Evolutionary conservation across 805 yeast species (phyloP).

Genomic region (Candida ponderosae): DNA sequence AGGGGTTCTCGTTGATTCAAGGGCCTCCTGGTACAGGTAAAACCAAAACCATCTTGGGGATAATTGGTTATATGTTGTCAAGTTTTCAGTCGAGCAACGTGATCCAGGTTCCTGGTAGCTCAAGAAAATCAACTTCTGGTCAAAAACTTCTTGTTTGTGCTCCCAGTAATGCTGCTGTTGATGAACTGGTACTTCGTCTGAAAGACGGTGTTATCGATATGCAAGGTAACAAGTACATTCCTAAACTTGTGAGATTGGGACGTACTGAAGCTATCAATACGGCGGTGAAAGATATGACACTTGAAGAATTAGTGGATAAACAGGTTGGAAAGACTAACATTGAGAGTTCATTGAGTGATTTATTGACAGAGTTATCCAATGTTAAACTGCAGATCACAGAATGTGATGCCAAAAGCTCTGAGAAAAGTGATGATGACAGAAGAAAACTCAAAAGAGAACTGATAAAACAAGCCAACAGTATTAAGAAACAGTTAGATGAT

Average conservation of each 20-base stretch:
- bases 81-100: conserved; percentile 20
- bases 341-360: conserved; percentile 26
- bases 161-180: conserved; percentile 98
- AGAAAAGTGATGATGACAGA: conserved; percentile 9
- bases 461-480: conserved; percentile 53
- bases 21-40: conserved; percentile 99
- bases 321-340: conserved; percentile 12
- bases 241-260: conserved; percentile 80
- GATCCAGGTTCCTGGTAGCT: conserved; percentile 23
- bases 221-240: conserved; percentile 44
- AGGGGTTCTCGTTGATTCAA: conserved; percentile 87
- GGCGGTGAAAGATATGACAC: conserved; percentile 71
- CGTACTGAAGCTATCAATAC: conserved; percentile 81
- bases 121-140: conserved; percentile 10
- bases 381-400: conserved; percentile 9
- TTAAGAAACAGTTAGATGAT: conserved; percentile 69
- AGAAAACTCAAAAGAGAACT: conserved; percentile 32
- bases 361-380: conserved; percentile 38
- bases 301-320: conserved; percentile 78
- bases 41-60: conserved; percentile 91
- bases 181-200: conserved; percentile 81
- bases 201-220: conserved; percentile 60
- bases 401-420: conserved; percentile 17
- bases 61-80: conserved; percentile 70
- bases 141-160: conserved; percentile 81